Percentiles rank a stretch among this genome's conserved stretches.
Conservation (phyloP, 768 basidiomycete genomes). For the Suillus sp. region DNA sequence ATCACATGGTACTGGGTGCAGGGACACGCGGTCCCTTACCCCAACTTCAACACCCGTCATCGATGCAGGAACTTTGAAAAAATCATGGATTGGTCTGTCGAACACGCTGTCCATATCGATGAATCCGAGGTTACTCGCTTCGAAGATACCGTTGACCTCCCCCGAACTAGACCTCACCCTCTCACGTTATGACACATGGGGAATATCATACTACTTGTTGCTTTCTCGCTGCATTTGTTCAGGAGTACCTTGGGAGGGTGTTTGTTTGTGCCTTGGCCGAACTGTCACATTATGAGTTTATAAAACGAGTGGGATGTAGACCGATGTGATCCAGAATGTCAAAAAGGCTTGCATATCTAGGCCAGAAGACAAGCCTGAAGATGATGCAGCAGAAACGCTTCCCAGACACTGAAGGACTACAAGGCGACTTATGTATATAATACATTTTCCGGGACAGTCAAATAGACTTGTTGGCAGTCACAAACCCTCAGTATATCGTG, state of each 20-base stretch:
- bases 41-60: slow-evolving; percentile 12
- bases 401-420: too few species aligned
- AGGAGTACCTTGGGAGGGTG: background rate
- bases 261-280: background rate
- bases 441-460: too few species aligned
- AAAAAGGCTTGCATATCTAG: background rate
- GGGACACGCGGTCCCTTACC: background rate
- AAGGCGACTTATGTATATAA: too few species aligned
- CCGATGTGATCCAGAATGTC: background rate
- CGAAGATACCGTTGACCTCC: background rate
- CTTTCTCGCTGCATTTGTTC: background rate
- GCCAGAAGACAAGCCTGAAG: background rate
- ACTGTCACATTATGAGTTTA: background rate
- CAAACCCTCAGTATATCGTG: background rate
- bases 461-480: background rate
- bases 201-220: background rate
- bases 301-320: background rate
- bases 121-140: background rate
- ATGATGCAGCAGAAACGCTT: background rate
- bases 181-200: background rate
- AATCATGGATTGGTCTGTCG: background rate
- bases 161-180: background rate
- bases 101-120: background rate
- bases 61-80: slow-evolving; percentile 6
- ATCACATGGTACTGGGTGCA: slow-evolving; percentile 18